phyloP scores from a whole-genome alignment of 192 early-diverging fungal genomes.

The Podila epigama region DNA sequence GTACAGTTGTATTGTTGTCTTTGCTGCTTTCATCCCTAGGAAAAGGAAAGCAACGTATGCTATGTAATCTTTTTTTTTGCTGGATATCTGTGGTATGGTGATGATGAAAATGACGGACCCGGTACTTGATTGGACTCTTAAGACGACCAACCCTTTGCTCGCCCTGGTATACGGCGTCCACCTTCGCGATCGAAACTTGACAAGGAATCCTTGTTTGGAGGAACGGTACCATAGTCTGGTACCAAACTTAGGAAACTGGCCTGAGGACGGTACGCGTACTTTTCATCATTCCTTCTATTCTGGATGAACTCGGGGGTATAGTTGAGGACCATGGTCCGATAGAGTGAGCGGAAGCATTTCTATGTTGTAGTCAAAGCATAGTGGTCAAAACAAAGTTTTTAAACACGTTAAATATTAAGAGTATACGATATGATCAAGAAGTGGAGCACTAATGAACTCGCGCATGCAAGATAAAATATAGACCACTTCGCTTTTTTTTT shows the following conservation, averaged over 20 bases:
- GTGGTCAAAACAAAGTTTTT: background rate
- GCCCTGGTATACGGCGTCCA: background rate
- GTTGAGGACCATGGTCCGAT: conserved; percentile 22
- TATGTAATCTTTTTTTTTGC: background rate
- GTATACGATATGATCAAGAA: too few relatives aligned
- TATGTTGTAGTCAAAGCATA: background rate
- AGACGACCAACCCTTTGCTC: background rate
- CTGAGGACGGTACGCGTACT: conserved; percentile 41
- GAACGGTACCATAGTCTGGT: conserved; percentile 33
- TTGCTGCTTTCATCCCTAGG: too few relatives aligned
- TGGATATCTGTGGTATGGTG: background rate
- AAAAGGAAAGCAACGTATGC: too few relatives aligned
- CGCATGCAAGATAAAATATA: too few relatives aligned
- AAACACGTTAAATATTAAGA: too few relatives aligned
- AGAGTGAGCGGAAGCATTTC: conserved; percentile 9
- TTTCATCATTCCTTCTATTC: conserved; percentile 21
- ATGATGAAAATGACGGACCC: background rate
- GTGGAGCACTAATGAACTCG: too few relatives aligned
- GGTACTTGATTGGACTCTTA: background rate
- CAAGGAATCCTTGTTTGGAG: conserved; percentile 3
- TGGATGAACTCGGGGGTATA: conserved; percentile 28
- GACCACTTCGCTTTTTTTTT: too few relatives aligned
- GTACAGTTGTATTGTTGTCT: too few relatives aligned
- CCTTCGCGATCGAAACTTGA: background rate
- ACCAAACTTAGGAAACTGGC: conserved; percentile 29